Base-by-base conservation (phyloP, 2,329 filamentous ascomycete genomes). In the Colletotrichum sojae region DNA sequence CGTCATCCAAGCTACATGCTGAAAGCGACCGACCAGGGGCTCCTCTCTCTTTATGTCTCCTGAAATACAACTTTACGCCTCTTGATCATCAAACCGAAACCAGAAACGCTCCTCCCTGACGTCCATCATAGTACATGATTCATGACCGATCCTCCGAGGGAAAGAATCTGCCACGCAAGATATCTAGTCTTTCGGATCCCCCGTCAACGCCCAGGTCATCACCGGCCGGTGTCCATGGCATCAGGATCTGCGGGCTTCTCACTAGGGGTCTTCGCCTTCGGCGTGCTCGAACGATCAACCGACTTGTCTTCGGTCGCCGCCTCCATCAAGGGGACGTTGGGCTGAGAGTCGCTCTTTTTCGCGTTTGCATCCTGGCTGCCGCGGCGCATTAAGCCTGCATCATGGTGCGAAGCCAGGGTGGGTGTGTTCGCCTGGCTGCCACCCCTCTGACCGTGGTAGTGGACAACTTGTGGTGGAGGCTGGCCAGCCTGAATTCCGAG, bases 391-490 rank as follows among this genome's bases (percentile, higher is more conserved):
- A 83, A 71, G 1, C 81, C 83, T 0, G 80, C 75, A 52, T 89
- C 88, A 56, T 85, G 84, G 55, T 86, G 83, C 67, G 85, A 84
- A 20, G 85, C 79, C 25, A 86, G 78, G 0, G 88, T 91, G 13
- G 89, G 89, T 0, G 89, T 91, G 73, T 90, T 91, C 9, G 88
- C 86, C 74, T 91, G 89, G 73, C 89, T 91, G 12, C 89, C 89
- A n/a, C 89, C 89, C 46, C 89, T 83, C 76, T 91, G 89, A 5
- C 89, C 89, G 71, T 91, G 89, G 73, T 91, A 91, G 73, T 91
- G 89, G 36, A 91, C 83, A 2, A 91, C 89, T 75, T 91, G 89
- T 10, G 89, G 89, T 27, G 89, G 89, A 16, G 86, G 83, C 76
- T 91, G 89, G 16, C 89, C 89, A 46, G 86, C 86, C 72, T 90